These are phyloP conservation scores for Bidens hawaiensis DNA, from an alignment of 140 eudicot genomes.

Conservation along the genomic window DNA sequence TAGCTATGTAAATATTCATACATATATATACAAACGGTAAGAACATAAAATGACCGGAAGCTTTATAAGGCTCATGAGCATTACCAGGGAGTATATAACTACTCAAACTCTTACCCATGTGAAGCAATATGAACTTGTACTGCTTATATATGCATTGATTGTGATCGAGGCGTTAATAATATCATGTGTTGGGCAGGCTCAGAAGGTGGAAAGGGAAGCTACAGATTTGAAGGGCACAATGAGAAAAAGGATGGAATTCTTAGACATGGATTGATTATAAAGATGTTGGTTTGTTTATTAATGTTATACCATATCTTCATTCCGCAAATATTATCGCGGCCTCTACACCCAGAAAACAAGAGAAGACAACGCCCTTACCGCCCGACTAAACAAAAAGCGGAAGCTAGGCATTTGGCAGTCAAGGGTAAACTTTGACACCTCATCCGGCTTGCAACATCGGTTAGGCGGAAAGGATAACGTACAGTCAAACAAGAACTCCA, in stretches of 20 bases:
- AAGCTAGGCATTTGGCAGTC: too few species aligned
- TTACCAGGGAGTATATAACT: not conserved
- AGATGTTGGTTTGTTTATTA: constrained; percentile 3
- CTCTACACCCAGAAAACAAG: too few species aligned
- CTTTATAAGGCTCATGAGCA: too few species aligned
- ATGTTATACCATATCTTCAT: constrained; percentile 34
- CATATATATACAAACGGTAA: not conserved
- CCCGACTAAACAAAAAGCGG: too few species aligned
- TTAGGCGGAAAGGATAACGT: too few species aligned
- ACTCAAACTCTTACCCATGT: not conserved
- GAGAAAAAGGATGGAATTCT: constrained; percentile 87
- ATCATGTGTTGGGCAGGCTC: constrained; percentile 43
- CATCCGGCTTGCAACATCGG: too few species aligned
- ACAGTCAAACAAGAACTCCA: too few species aligned
- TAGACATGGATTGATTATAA: constrained; percentile 62
- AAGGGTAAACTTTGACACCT: too few species aligned
- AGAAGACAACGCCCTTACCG: too few species aligned
- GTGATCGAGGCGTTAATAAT: not conserved
- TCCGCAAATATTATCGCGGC: constrained; percentile 73
- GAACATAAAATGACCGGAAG: not conserved
- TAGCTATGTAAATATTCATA: not conserved
- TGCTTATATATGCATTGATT: not conserved
- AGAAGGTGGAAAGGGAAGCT: constrained; percentile 85
- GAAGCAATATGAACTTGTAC: not conserved
- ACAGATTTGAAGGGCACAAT: constrained; percentile 65